Evolutionary conservation across 495 filamentous ascomycete genomes (phyloP).

Genomic region (Pyronema omphalodes): DNA sequence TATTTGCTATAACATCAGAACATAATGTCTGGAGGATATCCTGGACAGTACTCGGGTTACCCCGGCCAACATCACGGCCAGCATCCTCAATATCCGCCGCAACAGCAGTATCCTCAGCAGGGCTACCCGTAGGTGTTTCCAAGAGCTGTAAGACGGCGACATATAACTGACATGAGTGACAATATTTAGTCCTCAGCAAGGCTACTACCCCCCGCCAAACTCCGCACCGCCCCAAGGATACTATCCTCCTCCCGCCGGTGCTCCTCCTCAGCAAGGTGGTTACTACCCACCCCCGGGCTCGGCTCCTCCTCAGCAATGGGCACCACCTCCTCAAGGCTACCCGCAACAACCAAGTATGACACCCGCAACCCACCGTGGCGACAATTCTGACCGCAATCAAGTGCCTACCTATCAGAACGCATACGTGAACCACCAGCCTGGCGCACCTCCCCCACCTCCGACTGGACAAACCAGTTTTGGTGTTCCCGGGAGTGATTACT

Average conservation of each 20-base stretch:
- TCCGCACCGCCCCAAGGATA: slow-evolving; percentile 10
- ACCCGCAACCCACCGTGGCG: not conserved
- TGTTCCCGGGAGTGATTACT: slow-evolving; percentile 44
- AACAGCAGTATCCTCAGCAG: slow-evolving; percentile 1
- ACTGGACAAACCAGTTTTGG: slow-evolving; percentile 48
- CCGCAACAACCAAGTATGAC: slow-evolving; percentile 18
- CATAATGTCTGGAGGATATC: slow-evolving; percentile 7
- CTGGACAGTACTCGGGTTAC: slow-evolving; percentile 3
- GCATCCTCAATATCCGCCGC: not conserved
- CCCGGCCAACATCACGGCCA: not conserved
- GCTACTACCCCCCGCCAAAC: slow-evolving; percentile 4
- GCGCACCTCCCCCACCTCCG: slow-evolving; percentile 42
- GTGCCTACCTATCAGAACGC: slow-evolving; percentile 17
- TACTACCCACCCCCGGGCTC: not conserved
- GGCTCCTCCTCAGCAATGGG: slow-evolving; percentile 3
- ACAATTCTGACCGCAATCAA: slow-evolving; percentile 2
- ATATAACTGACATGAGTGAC: too few relatives aligned
- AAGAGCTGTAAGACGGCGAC: too few relatives aligned
- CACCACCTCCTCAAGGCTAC: slow-evolving; percentile 16
- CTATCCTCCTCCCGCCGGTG: slow-evolving; percentile 12
- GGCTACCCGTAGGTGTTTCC: slow-evolving; percentile 2
- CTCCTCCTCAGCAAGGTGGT: too few relatives aligned
- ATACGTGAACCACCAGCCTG: slow-evolving; percentile 13
- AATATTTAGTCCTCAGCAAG: not conserved
- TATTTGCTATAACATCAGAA: too few relatives aligned